Percentiles rank a stretch among this genome's conserved stretches.
These are phyloP conservation scores for Dioscorea alata DNA, from an alignment of 106 monocot genomes.

Conservation along the genomic window DNA sequence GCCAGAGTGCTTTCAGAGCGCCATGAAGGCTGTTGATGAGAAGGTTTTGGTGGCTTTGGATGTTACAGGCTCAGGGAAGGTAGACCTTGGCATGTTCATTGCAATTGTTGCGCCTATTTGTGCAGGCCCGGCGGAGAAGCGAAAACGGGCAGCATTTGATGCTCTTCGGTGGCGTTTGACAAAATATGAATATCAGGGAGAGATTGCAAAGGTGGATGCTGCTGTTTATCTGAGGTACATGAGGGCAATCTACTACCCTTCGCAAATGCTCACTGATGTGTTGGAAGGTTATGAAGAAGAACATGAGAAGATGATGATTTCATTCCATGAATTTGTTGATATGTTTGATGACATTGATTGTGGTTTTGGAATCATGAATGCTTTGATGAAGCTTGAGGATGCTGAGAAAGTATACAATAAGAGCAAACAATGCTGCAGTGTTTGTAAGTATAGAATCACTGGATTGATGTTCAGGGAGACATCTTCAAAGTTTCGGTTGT, in stretches of 20 bases:
- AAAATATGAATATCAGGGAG: background rate
- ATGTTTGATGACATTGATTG: conserved; percentile 17
- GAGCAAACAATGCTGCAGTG: conserved; percentile 7
- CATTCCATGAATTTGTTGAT: conserved; percentile 18
- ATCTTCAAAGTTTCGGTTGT: conserved; percentile 14
- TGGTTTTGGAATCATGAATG: conserved; percentile 30
- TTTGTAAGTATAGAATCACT: conserved; percentile 16
- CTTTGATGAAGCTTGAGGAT: conserved; percentile 25
- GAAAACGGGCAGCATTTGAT: conserved; percentile 28
- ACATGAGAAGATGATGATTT: conserved; percentile 5
- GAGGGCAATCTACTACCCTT: conserved; percentile 22
- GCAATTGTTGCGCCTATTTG: conserved; percentile 34
- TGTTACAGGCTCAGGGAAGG: conserved; percentile 14
- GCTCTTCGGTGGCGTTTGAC: conserved; percentile 10
- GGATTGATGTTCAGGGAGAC: conserved; percentile 30
- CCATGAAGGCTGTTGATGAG: conserved; percentile 21
- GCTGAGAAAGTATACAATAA: background rate
- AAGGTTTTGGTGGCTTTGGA: conserved; percentile 27
- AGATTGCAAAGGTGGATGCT: conserved; percentile 1
- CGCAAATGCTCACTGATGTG: conserved; percentile 13
- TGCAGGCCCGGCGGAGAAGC: conserved; percentile 21
- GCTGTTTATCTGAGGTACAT: conserved; percentile 19
- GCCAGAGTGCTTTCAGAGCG: conserved; percentile 19
- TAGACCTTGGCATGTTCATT: conserved; percentile 34
- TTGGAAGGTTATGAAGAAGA: conserved; percentile 6